Conservation (phyloP, 2,329 filamentous ascomycete species). For the Arthrobotrys conoides region DNA sequence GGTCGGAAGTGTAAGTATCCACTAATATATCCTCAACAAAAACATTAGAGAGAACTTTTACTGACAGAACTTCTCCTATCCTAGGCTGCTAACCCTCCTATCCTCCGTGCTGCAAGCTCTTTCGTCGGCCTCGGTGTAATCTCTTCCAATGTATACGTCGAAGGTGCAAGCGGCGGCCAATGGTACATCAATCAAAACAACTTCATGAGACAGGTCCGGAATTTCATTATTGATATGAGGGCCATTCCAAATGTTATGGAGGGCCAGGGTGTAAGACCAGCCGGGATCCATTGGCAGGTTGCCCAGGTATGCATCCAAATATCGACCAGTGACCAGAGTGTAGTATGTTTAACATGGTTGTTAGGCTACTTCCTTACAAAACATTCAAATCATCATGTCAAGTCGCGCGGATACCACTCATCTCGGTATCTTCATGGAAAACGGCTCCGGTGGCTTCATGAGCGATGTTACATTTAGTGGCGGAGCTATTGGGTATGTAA, state of each 20-base stretch:
- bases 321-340: not conserved
- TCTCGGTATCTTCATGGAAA: conserved; percentile 74
- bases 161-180: conserved; percentile 69
- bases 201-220: conserved; percentile 86
- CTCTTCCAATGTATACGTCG: conserved; percentile 86
- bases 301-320: conserved; percentile 66
- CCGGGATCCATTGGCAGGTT: conserved; percentile 78
- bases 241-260: conserved; percentile 71
- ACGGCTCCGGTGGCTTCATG: conserved; percentile 83
- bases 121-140: conserved; percentile 91
- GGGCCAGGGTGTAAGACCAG: conserved; percentile 23
- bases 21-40: conserved; percentile 65
- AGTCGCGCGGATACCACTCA: conserved; percentile 65
- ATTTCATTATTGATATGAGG: conserved; percentile 83
- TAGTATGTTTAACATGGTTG: no score
- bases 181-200: conserved; percentile 80
- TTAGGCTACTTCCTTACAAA: conserved; percentile 74
- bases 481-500: conserved; percentile 75
- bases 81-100: conserved; percentile 50
- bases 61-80: not conserved
- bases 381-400: conserved; percentile 71
- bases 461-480: conserved; percentile 86
- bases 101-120: conserved; percentile 77
- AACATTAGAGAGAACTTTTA: not conserved
- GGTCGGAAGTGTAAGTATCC: conserved; percentile 79